phyloP scores from a whole-genome alignment of 2,329 filamentous ascomycete species.

The Claviceps lovelessii region DNA sequence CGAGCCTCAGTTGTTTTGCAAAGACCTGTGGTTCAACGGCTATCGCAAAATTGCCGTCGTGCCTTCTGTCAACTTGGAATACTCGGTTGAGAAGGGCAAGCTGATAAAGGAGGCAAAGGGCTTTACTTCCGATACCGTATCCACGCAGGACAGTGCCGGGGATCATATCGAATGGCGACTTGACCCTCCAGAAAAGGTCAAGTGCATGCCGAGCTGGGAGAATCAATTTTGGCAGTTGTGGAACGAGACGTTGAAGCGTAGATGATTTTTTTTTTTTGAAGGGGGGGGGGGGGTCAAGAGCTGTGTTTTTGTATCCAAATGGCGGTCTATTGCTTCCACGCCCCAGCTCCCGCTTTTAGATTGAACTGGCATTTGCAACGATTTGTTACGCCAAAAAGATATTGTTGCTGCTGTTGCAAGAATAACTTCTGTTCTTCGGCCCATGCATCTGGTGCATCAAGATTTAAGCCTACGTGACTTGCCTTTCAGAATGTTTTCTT shows the following conservation, averaged over 20 bases:
- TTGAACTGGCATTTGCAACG: no score
- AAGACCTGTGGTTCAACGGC: conserved; percentile 39
- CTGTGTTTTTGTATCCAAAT: no score
- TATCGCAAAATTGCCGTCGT: conserved; percentile 40
- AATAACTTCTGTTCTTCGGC: no score
- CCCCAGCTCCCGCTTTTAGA: no score
- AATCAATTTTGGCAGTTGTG: conserved; percentile 29
- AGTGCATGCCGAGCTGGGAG: conserved; percentile 30
- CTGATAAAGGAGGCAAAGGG: conserved; percentile 37
- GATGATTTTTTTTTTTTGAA: not conserved
- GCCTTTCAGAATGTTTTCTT: no score
- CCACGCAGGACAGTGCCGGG: conserved; percentile 13
- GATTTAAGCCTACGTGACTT: no score
- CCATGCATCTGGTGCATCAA: no score
- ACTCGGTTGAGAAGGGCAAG: conserved; percentile 29
- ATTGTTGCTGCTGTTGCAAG: no score
- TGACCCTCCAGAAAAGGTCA: conserved; percentile 30
- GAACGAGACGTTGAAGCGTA: conserved; percentile 6
- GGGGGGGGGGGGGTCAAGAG: no score
- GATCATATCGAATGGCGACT: conserved; percentile 27
- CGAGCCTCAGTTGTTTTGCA: conserved; percentile 42
- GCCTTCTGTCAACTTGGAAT: conserved; percentile 41
- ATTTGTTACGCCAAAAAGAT: no score
- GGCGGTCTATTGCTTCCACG: no score
- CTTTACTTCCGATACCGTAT: conserved; percentile 25